Conservation (phyloP, 495 filamentous ascomycete genomes). For the Penicillium bialowiezense region DNA sequence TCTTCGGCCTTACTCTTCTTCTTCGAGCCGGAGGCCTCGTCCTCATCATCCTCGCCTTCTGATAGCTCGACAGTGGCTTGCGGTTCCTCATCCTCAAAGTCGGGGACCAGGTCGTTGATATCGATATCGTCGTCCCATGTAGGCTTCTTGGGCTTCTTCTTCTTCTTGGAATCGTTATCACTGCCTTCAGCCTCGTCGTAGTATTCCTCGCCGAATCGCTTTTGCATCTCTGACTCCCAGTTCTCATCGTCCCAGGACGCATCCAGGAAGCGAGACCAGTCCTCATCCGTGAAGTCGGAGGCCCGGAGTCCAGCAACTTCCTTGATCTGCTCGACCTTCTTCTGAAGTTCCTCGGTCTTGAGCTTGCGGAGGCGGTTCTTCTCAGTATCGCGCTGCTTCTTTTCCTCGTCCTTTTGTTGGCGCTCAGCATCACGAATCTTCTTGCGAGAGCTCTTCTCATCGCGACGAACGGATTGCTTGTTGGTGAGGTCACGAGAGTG, state of each 20-base stretch:
- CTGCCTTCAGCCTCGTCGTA: constrained; percentile 60
- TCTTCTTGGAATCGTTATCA: constrained; percentile 52
- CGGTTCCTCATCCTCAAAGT: constrained; percentile 67
- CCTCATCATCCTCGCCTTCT: constrained; percentile 51
- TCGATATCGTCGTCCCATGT: constrained; percentile 97
- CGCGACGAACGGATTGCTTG: constrained; percentile 76
- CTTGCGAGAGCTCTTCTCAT: constrained; percentile 72
- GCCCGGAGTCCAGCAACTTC: constrained; percentile 74
- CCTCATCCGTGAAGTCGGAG: constrained; percentile 65
- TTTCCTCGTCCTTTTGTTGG: constrained; percentile 73
- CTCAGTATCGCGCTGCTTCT: constrained; percentile 71
- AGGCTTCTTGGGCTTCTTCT: constrained; percentile 78
- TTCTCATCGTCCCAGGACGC: constrained; percentile 79
- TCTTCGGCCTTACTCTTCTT: constrained; percentile 66
- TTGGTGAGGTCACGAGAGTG: constrained; percentile 83
- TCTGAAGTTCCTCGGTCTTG: constrained; percentile 83
- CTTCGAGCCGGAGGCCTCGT: constrained; percentile 39
- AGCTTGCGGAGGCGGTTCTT: constrained; percentile 79
- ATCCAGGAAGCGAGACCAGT: constrained; percentile 80
- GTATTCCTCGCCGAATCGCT: constrained; percentile 82
- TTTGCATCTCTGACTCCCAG: constrained; percentile 87
- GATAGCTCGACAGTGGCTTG: constrained; percentile 54
- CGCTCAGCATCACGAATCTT: constrained; percentile 73
- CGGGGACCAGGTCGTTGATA: constrained; percentile 85
- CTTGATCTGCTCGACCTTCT: constrained; percentile 77